Conservation (phyloP, 2,329 filamentous ascomycete species). For the Macrophomina pseudophaseolina region DNA sequence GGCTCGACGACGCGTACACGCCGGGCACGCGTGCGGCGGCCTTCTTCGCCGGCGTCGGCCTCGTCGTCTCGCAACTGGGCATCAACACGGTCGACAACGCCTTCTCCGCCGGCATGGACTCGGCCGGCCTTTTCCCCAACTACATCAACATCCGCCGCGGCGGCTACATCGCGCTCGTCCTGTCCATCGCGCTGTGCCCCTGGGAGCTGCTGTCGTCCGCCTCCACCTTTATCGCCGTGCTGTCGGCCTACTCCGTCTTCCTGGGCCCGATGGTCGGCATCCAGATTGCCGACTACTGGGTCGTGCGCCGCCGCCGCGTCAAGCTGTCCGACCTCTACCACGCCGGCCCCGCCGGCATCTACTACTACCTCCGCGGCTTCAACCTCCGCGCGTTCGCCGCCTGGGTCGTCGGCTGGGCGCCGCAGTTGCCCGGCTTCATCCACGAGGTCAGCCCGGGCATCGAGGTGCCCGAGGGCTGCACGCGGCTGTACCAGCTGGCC, state of each 20-base stretch:
- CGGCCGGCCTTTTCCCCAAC: slow-evolving; percentile 57
- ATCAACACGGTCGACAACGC: slow-evolving; percentile 55
- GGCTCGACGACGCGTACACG: slow-evolving; percentile 33
- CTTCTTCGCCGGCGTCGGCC: slow-evolving; percentile 54
- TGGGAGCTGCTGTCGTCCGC: slow-evolving; percentile 57
- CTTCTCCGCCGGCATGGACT: slow-evolving; percentile 60
- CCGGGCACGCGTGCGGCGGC: slow-evolving; percentile 48
- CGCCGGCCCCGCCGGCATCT: slow-evolving; percentile 43
- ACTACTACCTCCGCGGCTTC: slow-evolving; percentile 51
- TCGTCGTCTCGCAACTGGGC: slow-evolving; percentile 54
- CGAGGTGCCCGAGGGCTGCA: not conserved
- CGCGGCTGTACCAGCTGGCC: not conserved
- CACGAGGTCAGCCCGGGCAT: slow-evolving; percentile 17
- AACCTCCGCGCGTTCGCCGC: slow-evolving; percentile 47
- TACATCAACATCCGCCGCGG: slow-evolving; percentile 64
- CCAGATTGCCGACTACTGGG: slow-evolving; percentile 53
- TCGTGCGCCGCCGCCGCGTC: slow-evolving; percentile 46
- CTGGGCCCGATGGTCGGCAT: slow-evolving; percentile 55
- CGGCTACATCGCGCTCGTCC: slow-evolving; percentile 53
- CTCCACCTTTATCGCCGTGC: slow-evolving; percentile 36
- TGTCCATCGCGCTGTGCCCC: slow-evolving; percentile 54
- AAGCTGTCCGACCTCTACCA: slow-evolving; percentile 53
- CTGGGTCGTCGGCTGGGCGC: not conserved
- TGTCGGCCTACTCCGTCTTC: slow-evolving; percentile 54
- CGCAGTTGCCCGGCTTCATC: slow-evolving; percentile 3